These are phyloP conservation scores for Canavalia gladiata DNA, from an alignment of 306 rosid genomes.

Conservation along the genomic window DNA sequence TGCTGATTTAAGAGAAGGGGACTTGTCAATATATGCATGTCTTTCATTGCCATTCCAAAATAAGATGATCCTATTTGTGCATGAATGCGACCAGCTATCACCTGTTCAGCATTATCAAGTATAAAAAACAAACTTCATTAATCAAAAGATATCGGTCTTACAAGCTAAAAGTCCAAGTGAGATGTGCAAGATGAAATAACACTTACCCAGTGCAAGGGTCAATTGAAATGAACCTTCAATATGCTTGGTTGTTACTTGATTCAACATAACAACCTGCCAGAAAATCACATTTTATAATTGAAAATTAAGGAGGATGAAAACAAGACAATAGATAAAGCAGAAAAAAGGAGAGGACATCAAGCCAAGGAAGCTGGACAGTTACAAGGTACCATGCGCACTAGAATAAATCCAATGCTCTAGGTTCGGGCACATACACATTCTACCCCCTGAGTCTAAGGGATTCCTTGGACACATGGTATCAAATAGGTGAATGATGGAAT, in stretches of 20 bases:
- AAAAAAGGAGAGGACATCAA: background rate
- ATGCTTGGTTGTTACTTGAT: slow-evolving; percentile 86
- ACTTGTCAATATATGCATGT: slow-evolving; percentile 80
- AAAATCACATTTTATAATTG: slow-evolving; percentile 21
- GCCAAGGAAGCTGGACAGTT: slow-evolving; percentile 4
- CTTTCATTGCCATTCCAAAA: slow-evolving; percentile 82
- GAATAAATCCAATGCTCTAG: background rate
- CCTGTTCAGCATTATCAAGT: slow-evolving; percentile 61
- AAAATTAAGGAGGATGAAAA: slow-evolving; percentile 10
- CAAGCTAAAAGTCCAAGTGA: slow-evolving; percentile 16
- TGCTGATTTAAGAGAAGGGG: slow-evolving; percentile 75
- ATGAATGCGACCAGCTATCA: slow-evolving; percentile 96
- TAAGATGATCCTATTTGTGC: slow-evolving; percentile 86
- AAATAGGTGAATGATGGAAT: slow-evolving; percentile 16
- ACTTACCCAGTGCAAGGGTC: slow-evolving; percentile 87
- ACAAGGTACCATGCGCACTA: background rate
- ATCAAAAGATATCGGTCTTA: slow-evolving; percentile 4
- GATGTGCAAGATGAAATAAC: slow-evolving; percentile 43
- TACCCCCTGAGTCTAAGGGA: background rate
- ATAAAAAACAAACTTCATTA: slow-evolving; percentile 43
- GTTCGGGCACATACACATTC: background rate
- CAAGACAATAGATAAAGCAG: slow-evolving; percentile 11
- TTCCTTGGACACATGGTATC: background rate
- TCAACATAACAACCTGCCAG: slow-evolving; percentile 86
- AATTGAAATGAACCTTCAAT: slow-evolving; percentile 89